Conservation (phyloP, 192 early-diverging fungal genomes). For the Paraglomus brasilianum region DNA sequence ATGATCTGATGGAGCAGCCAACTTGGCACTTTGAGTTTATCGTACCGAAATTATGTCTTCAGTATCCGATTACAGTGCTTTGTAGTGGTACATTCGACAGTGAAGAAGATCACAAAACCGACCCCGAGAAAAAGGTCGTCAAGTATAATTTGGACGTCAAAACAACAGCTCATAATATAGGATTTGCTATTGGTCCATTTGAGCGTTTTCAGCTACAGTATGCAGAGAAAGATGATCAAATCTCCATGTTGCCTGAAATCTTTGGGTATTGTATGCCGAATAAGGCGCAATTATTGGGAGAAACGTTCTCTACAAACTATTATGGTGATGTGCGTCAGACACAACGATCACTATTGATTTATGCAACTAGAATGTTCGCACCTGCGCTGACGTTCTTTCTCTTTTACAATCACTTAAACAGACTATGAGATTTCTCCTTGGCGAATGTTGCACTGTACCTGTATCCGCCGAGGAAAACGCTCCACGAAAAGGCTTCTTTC, state of each 20-base stretch:
- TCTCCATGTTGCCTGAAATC: not conserved
- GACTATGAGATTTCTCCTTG: slow-evolving; percentile 82
- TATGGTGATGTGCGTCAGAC: too few species aligned
- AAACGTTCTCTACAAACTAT: not conserved
- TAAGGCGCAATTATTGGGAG: not conserved
- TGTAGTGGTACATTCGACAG: slow-evolving; percentile 72
- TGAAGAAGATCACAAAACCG: slow-evolving; percentile 40
- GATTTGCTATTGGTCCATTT: slow-evolving; percentile 72
- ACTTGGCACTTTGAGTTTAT: slow-evolving; percentile 83
- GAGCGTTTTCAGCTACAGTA: not conserved
- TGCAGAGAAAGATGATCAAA: not conserved
- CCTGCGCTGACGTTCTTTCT: too few species aligned
- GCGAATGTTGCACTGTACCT: slow-evolving; percentile 44
- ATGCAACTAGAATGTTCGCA: too few species aligned
- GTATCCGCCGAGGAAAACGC: not conserved
- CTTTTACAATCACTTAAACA: slow-evolving; percentile 39
- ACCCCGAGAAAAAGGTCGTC: slow-evolving; percentile 59
- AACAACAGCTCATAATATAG: slow-evolving; percentile 68
- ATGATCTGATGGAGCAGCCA: slow-evolving; percentile 59
- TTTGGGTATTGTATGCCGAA: slow-evolving; percentile 1
- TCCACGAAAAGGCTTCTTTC: slow-evolving; percentile 72
- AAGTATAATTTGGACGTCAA: slow-evolving; percentile 68
- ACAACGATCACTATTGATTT: too few species aligned
- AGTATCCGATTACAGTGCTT: slow-evolving; percentile 54
- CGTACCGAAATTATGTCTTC: slow-evolving; percentile 57